phyloP scores from a whole-genome alignment of 1,284 basidiomycete genomes.

The Pseudozyma sp. region DNA sequence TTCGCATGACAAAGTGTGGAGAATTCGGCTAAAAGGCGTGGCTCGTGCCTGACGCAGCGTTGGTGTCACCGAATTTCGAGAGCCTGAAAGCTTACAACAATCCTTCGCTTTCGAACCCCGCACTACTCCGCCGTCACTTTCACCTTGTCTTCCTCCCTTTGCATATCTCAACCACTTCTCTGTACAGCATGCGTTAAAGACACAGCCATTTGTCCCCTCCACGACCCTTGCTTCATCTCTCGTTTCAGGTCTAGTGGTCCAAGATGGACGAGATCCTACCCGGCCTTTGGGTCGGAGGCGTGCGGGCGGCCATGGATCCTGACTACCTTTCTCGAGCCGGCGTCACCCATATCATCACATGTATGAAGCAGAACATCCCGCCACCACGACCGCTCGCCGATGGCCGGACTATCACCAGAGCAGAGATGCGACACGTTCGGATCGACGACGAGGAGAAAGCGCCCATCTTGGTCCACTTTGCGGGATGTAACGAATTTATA shows the following conservation, averaged over 20 bases:
- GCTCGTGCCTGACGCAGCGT: slow-evolving; percentile 19
- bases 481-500: slow-evolving; percentile 64
- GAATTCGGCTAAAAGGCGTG: neutral
- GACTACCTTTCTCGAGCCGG: slow-evolving; percentile 57
- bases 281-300: slow-evolving; percentile 60
- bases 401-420: slow-evolving; percentile 44
- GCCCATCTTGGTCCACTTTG: slow-evolving; percentile 68
- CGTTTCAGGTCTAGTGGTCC: neutral
- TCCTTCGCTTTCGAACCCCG: neutral
- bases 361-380: slow-evolving; percentile 57
- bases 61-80: neutral
- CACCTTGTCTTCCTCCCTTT: neutral
- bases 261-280: slow-evolving; percentile 66
- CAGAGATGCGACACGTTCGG: slow-evolving; percentile 63
- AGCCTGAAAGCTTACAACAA: neutral
- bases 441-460: slow-evolving; percentile 69
- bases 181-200: no score
- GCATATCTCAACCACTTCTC: no score
- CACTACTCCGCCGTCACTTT: neutral
- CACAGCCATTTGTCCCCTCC: no score
- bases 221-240: neutral
- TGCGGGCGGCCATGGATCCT: slow-evolving; percentile 54
- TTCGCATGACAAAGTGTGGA: neutral
- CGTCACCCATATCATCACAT: slow-evolving; percentile 58
- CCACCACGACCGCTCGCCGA: slow-evolving; percentile 40